Evolutionary conservation across 352 stramenopile species (phyloP), one percentile per base, ranked within the genome.

Genomic region (Pythium rishiriense): DNA sequence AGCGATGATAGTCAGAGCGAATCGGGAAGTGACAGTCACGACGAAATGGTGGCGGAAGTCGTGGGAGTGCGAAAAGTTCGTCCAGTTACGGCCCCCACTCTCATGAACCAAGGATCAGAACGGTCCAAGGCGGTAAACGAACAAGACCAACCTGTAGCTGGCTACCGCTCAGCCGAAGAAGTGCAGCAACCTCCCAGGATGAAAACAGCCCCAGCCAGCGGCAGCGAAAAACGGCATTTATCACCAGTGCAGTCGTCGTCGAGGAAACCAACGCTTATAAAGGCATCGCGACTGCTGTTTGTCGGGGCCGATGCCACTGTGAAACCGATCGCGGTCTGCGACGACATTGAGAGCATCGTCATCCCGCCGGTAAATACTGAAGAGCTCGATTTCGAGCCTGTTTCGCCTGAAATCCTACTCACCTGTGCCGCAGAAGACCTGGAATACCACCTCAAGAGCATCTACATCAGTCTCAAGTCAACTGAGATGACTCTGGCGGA

Each of bases 401-500:
- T 79, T 31, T 58, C 73, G 25, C 60, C 81, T 5, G 69, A 85
- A 50, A 33, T 70, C 14, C 35, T 93, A 3, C 55, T 91, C 11
- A 69, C 72, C 11, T 83, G 69, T 15, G 46, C 66, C 9, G 80
- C 75, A 3, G 79, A 89, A 42, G 62, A 69, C 19, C 56, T 95
- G 29, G 81, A 95, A 62, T 74, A 66, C 17, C 81, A 95, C 10
- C 60, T 93, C 35, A 91, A 90, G 47, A 79, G 88, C 24, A 79
- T 93, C 19, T 94, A 93, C 57, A 56, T 88, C 47, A 78, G 70
- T 46, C 66, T 95, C 7, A 91, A 90, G 58, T 64, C 70, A n/a
- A 56, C 50, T 15, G 55, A 80, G 1, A 35, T 60, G 1, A 54
- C 21, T 11, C 46, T 43, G 0, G 3, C 47, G 4, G 73, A 87